These are phyloP conservation scores for Hemisphaericaspora xylofermentans DNA, from an alignment of 1,139 yeast genomes.

Conservation along the genomic window DNA sequence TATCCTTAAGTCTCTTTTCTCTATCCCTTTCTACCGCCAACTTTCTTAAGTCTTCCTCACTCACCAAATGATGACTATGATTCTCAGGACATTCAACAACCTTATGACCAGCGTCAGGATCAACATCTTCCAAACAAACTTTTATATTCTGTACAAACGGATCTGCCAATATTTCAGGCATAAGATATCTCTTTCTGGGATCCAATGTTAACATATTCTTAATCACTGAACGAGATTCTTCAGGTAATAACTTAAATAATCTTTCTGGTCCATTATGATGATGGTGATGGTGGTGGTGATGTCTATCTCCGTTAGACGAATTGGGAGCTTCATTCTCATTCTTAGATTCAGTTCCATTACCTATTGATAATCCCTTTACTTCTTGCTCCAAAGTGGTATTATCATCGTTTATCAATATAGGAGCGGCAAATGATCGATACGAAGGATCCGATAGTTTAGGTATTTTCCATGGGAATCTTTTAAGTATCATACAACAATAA, in stretches of 20 bases:
- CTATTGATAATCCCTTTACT: neutral
- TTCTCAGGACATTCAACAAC: conserved; percentile 14
- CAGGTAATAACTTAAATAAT: conserved; percentile 38
- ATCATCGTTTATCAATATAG: conserved; percentile 9
- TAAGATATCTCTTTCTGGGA: conserved; percentile 27
- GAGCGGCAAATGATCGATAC: conserved; percentile 34
- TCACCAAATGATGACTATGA: conserved; percentile 57
- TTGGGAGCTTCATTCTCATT: neutral
- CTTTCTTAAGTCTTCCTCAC: conserved; percentile 53
- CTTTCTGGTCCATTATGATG: conserved; percentile 29
- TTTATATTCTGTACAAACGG: conserved; percentile 30
- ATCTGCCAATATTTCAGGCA: conserved; percentile 32
- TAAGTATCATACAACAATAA: conserved; percentile 69
- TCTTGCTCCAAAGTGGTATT: conserved; percentile 3
- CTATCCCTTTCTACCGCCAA: conserved; percentile 40
- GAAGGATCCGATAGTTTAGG: conserved; percentile 62
- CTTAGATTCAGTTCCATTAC: conserved; percentile 1
- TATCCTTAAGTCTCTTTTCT: conserved; percentile 20
- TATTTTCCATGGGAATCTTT: conserved; percentile 78
- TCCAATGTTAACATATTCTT: conserved; percentile 35
- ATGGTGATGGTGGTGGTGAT: conserved; percentile 3
- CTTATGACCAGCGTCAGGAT: conserved; percentile 8
- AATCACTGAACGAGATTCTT: conserved; percentile 31
- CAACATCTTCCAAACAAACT: conserved; percentile 23
- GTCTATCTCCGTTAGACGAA: neutral